These are phyloP conservation scores for Boechera divaricarpa DNA, from an alignment of 345 rosid genomes.

Conservation along the genomic window DNA sequence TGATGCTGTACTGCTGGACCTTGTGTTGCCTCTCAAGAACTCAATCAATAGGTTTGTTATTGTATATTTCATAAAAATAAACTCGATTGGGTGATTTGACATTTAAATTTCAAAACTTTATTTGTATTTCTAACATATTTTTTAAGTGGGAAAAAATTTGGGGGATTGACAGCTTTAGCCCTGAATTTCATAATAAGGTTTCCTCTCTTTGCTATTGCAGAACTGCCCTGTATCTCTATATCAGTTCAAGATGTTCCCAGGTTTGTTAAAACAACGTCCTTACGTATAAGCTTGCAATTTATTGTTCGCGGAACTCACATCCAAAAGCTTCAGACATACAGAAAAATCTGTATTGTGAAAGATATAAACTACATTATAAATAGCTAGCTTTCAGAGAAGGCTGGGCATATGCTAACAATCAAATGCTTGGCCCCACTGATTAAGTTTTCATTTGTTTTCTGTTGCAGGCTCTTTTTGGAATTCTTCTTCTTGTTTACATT, in stretches of 20 bases:
- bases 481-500: slow-evolving; percentile 69
- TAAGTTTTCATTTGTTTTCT: slow-evolving; percentile 20
- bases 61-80: slow-evolving; percentile 11
- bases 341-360: neutral
- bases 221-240: slow-evolving; percentile 55
- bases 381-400: no score
- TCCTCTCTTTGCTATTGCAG: slow-evolving; percentile 53
- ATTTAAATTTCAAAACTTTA: neutral
- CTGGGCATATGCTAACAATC: neutral
- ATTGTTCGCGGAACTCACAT: slow-evolving; percentile 10
- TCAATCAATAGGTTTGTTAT: slow-evolving; percentile 56
- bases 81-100: slow-evolving; percentile 3
- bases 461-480: slow-evolving; percentile 73
- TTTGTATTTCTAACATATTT: neutral
- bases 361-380: neutral
- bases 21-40: slow-evolving; percentile 61
- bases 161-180: neutral
- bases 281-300: slow-evolving; percentile 11
- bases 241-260: slow-evolving; percentile 75
- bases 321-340: neutral
- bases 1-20: slow-evolving; percentile 81
- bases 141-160: neutral
- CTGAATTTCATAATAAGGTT: slow-evolving; percentile 23
- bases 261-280: slow-evolving; percentile 50
- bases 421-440: slow-evolving; percentile 11